These are phyloP conservation scores for Entonaema liquescens DNA, from an alignment of 495 filamentous ascomycete species.

Conservation along the genomic window DNA sequence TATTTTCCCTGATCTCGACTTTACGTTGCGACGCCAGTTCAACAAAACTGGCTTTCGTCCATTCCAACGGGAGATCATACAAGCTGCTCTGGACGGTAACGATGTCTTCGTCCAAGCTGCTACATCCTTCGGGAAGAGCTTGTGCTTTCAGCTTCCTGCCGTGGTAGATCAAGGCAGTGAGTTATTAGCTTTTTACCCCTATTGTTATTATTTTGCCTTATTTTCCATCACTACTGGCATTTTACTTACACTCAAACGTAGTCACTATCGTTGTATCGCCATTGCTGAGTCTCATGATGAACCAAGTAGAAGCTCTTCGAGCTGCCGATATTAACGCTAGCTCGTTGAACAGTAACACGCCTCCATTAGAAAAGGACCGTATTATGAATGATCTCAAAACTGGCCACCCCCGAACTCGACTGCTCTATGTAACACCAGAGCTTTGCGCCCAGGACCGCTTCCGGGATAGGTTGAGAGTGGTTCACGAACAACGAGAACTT, in stretches of 20 bases:
- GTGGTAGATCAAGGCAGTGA: slow-evolving; percentile 85
- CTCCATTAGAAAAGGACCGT: slow-evolving; percentile 65
- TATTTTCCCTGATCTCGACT: slow-evolving; percentile 74
- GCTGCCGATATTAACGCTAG: slow-evolving; percentile 78
- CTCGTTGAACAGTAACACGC: slow-evolving; percentile 85
- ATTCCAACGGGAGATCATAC: slow-evolving; percentile 86
- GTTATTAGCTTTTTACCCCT: neutral
- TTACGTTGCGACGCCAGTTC: slow-evolving; percentile 84
- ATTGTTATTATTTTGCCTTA: neutral
- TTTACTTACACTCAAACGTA: slow-evolving; percentile 44
- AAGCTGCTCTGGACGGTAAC: slow-evolving; percentile 77
- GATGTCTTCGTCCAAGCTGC: slow-evolving; percentile 97
- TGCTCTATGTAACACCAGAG: slow-evolving; percentile 95
- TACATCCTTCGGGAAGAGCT: slow-evolving; percentile 94
- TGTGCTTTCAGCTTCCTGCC: slow-evolving; percentile 94
- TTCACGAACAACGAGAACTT: slow-evolving; percentile 84
- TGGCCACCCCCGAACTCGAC: slow-evolving; percentile 82
- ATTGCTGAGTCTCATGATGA: slow-evolving; percentile 90
- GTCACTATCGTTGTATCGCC: slow-evolving; percentile 94
- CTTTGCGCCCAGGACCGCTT: slow-evolving; percentile 82
- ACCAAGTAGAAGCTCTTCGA: slow-evolving; percentile 85
- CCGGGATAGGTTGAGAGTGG: slow-evolving; percentile 72
- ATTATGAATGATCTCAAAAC: slow-evolving; percentile 84
- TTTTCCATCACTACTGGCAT: neutral
- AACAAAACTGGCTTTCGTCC: slow-evolving; percentile 74